These are phyloP conservation scores for Serendipita vermifera DNA, from an alignment of 768 basidiomycete species.

Conservation along the genomic window DNA sequence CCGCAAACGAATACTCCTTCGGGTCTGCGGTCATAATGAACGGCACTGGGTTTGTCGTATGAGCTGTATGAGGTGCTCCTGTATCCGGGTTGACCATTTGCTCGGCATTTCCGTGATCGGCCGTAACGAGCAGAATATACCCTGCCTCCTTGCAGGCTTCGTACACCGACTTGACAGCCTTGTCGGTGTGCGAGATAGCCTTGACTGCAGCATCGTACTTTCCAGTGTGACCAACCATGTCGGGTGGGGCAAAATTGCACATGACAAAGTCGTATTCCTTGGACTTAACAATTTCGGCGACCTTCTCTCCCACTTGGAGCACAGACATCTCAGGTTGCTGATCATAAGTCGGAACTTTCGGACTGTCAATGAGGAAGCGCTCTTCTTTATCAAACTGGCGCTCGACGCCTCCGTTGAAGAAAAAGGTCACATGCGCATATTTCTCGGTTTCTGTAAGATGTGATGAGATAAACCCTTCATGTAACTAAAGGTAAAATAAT, in stretches of 20 bases:
- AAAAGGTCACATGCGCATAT: conserved; percentile 95
- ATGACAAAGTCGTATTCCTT: conserved; percentile 77
- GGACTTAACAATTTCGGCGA: conserved; percentile 67
- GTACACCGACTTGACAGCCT: conserved; percentile 77
- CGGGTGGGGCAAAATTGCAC: conserved; percentile 96
- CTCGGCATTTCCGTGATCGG: conserved; percentile 94
- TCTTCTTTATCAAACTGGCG: conserved; percentile 78
- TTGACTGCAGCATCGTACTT: conserved; percentile 80
- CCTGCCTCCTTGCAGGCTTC: conserved; percentile 74
- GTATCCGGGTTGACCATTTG: conserved; percentile 81
- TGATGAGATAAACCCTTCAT: not conserved
- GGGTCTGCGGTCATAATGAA: conserved; percentile 72
- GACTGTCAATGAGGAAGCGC: conserved; percentile 78
- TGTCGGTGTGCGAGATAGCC: conserved; percentile 79
- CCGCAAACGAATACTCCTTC: conserved; percentile 39
- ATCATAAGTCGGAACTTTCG: conserved; percentile 92
- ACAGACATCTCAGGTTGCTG: conserved; percentile 82
- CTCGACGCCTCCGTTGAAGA: conserved; percentile 95
- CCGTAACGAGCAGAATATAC: conserved; percentile 76
- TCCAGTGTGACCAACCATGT: conserved; percentile 96
- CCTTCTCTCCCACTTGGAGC: conserved; percentile 78
- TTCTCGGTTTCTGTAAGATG: conserved; percentile 78
- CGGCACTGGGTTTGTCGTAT: conserved; percentile 79
- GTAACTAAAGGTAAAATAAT: conserved; percentile 14
- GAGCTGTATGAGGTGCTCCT: conserved; percentile 82